phyloP scores from a whole-genome alignment of 768 basidiomycete genomes.

The Calocera viscosa region DNA sequence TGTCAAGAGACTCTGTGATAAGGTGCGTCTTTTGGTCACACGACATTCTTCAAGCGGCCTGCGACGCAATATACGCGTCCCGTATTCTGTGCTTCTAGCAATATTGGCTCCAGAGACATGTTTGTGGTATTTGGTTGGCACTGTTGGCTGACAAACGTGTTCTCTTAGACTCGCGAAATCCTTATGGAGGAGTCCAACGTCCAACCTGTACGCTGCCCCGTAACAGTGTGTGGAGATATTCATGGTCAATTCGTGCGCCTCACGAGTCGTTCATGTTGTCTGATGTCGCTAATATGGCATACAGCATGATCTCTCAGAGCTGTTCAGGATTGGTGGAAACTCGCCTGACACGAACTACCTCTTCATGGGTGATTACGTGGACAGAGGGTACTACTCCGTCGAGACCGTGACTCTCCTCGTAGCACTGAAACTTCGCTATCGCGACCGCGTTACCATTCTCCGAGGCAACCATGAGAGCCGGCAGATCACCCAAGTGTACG shows the following conservation, averaged over 20 bases:
- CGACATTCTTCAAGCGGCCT: conserved; percentile 18
- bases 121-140: background rate
- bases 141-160: background rate
- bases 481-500: conserved; percentile 99
- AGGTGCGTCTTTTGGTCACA: conserved; percentile 46
- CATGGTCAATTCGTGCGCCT: conserved; percentile 96
- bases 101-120: conserved; percentile 7
- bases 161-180: conserved; percentile 79
- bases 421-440: conserved; percentile 93
- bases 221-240: conserved; percentile 98
- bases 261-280: conserved; percentile 13
- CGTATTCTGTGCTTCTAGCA: conserved; percentile 10
- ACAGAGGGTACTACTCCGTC: conserved; percentile 97
- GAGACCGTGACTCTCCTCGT: conserved; percentile 97
- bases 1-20: conserved; percentile 97
- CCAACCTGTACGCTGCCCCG: conserved; percentile 94
- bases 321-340: conserved; percentile 97
- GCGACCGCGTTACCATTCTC: conserved; percentile 93
- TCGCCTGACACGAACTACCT: conserved; percentile 99
- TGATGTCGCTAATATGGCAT: conserved; percentile 15
- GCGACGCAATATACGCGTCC: conserved; percentile 13
- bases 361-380: conserved; percentile 99
- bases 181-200: conserved; percentile 99
- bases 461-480: conserved; percentile 98
- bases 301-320: conserved; percentile 97